phyloP scores from a whole-genome alignment of 169 alveolate species.

The Fabrea salina region DNA sequence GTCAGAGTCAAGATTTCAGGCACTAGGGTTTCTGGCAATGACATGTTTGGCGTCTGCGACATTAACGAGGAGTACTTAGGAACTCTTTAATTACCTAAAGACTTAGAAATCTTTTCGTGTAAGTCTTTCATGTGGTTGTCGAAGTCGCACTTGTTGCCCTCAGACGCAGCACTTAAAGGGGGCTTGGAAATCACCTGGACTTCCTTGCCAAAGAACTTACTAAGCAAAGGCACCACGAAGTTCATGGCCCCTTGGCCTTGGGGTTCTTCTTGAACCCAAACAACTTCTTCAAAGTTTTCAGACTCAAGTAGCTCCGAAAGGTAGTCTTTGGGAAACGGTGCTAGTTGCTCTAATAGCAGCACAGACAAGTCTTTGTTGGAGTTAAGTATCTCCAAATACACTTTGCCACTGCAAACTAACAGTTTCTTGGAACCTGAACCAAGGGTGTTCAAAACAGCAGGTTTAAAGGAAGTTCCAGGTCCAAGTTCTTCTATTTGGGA shows the following conservation, averaged over 20 bases:
- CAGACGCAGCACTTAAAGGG: not conserved
- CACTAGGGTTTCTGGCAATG: constrained; percentile 22
- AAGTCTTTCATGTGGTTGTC: too few relatives aligned
- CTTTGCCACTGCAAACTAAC: constrained; percentile 38
- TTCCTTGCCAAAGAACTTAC: not conserved
- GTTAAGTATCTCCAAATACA: constrained; percentile 1
- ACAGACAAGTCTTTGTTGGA: constrained; percentile 29
- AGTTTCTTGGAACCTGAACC: constrained; percentile 41
- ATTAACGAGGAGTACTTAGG: constrained; percentile 25
- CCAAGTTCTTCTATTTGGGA: constrained; percentile 41
- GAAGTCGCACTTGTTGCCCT: not conserved
- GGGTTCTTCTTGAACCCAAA: constrained; percentile 93
- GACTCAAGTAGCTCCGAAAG: constrained; percentile 26
- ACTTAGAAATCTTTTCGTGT: too few relatives aligned
- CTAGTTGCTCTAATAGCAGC: constrained; percentile 63
- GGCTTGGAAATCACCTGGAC: constrained; percentile 9
- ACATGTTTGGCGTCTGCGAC: constrained; percentile 23
- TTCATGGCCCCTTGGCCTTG: constrained; percentile 88
- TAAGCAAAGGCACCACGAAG: constrained; percentile 56
- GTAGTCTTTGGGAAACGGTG: constrained; percentile 70
- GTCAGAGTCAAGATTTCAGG: constrained; percentile 25
- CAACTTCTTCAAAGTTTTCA: constrained; percentile 51
- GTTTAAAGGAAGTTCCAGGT: constrained; percentile 47
- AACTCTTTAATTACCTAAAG: too few relatives aligned
- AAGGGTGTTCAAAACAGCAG: constrained; percentile 37